Base-by-base conservation (phyloP, 139 green algal genomes). In the Chlamydomonas sp. region DNA sequence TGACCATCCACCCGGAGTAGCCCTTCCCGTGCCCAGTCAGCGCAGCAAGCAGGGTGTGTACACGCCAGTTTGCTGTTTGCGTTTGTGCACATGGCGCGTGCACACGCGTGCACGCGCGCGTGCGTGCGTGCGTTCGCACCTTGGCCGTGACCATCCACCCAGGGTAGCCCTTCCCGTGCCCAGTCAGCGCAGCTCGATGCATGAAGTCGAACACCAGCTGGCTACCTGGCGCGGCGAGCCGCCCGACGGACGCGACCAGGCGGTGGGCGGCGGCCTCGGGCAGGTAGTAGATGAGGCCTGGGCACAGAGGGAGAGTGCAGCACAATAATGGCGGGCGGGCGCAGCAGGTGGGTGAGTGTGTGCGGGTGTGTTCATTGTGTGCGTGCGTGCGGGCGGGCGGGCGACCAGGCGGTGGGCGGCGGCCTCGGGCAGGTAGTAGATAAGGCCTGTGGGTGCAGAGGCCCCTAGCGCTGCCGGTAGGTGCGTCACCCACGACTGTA, bases 181-280 rank as follows among this genome's bases (percentile, higher is more conserved):
- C 58, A 31, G 3, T 49, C 43, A 85, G 69, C 10, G 79, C 80
- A n/a, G 75, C 73, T 20, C 30, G 38, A 36, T 74, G 62, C 70
- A 92, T 75, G 67, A 89, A 90, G 73, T 92, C 86, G 43, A 92
- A 89, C 48, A 74, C 68, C 24, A 91, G 38, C 49, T 75, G 38
- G 50, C 50, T 66, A 1, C 66, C 72, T n/a, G 57, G 31, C 1
- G 57, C 50, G 13, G 65, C 58, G 20, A 78, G 43, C 6, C 10
- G 36, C 1, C 31, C 5, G 65, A 73, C 62, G 20, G 30, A 36
- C 31, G 4, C 49, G 16, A 79, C 33, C 58, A 82, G 71, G 6
- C 29, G 34, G 3, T 48, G 10, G 4, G 68, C 76, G 2, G 76
- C 76, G 2, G 35, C 16, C 4, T 39, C 48, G 0, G 78, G 79